Base-by-base conservation (phyloP, 148 eudicot genomes). In the Heliosperma pusillum region DNA sequence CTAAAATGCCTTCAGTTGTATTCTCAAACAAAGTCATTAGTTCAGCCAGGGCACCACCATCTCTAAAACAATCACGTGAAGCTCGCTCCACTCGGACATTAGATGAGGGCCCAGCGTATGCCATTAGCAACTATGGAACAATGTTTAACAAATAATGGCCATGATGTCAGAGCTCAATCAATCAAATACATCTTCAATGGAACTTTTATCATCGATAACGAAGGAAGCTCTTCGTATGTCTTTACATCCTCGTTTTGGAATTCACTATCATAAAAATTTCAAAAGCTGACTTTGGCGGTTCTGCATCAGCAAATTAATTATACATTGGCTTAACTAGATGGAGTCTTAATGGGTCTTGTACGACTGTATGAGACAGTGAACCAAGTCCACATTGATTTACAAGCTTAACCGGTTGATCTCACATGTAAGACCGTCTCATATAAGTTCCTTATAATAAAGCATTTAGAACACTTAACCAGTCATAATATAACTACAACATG, bases 101-200 rank as follows among this genome's bases (percentile, higher is more conserved):
- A 74, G 97, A 90, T 69, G 96, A 79, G 25, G 96, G 93, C 73
- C 98, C 97, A 78, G 96, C 97, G 81, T 92, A 92, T 70, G 89
- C 85, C 78, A 83, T 75, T 71, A 94, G 83, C 84, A 92, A 77
- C 98, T 94, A 83, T 19, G 80, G 29, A 77, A 10, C 68, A 50
- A 71, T 45, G 20, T 56, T 8, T 66, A 71, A 74, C 4, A 2
- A 42, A 30, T 56, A 3, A 74, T 13, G 44, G 52, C 42, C 45
- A 58, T 3, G 12, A 66, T 53, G 19, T 29, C 33, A 24, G 3
- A 25, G 19, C 16, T 17, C 17, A 56, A 55, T 69, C 53, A 33
- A 42, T 6, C 17, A 52, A 19, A 24, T 8, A 36, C 40, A 29
- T 69, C 58, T 25, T 4, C 24, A 26, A 56, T 19, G 10, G n/a